Evolutionary conservation across 2,329 filamentous ascomycete species (phyloP), one percentile per base, ranked within the genome.

Genomic region (Calonectria henricotiae): DNA sequence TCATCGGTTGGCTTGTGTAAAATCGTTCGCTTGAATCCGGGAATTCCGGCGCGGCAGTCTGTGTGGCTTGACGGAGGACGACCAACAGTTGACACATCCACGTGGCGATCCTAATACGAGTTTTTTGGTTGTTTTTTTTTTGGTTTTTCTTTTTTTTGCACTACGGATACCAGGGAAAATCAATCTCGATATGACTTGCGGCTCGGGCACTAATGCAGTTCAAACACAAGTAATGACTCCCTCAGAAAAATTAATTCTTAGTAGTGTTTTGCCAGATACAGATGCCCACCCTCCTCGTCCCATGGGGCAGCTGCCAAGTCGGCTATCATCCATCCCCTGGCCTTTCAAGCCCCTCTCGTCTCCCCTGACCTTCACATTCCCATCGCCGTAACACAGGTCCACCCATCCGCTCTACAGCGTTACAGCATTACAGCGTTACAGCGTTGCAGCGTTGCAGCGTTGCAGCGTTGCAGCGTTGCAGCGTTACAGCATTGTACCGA

Each of bases 291-390:
- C 23, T 37, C 30, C 37, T 55, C 32, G 12, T 55, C 51, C 51
- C 51, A 37, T 35, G 51, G 12, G 35, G 32, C 27, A 35, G 17
- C 51, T 37, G 30, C 51, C 30, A 37, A 55, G 46, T 35, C 51
- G 51, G 51, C n/a, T 55, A 55, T 55, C 51, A 55, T 55, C 32
- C 51, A 55, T 55, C 30, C 51, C 51, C 51, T 37, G 32, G 51
- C 23, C 51, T 15, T 32, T n/a, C 49, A 37, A 6, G 17, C 30
- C 49, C 49, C 49, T 9, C 30, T n/a, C 12, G 3, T 23, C 44
- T 37, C 51, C 51, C 51, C 51, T 55, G 30, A 43, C 17, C 51
- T 20, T 12, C 12, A 5, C 27, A 13, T 20, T 37, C 27, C 51
- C 51, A 55, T 37, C 51, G 37, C 51, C 32, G 51, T 30, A 23